Conservation (phyloP, 495 filamentous ascomycete genomes). For the Hyaloscypha bicolor region DNA sequence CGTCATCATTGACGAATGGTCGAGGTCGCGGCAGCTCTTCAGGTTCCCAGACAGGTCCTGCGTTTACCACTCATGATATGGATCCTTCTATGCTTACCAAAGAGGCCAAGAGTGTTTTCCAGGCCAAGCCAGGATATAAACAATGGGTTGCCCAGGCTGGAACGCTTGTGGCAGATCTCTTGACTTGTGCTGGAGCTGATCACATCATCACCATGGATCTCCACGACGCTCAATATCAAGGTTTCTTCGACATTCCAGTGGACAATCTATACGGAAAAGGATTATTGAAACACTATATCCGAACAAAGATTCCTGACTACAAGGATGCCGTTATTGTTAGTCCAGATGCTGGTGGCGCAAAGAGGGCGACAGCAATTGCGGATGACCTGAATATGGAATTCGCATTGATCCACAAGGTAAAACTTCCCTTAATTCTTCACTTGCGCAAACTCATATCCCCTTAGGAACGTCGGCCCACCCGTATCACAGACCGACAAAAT, state of each 20-base stretch:
- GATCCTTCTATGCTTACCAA: slow-evolving; percentile 52
- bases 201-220: slow-evolving; percentile 98
- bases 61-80: slow-evolving; percentile 58
- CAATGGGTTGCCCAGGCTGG: slow-evolving; percentile 99
- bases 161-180: slow-evolving; percentile 88
- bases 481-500: slow-evolving; percentile 90
- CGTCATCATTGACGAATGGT: slow-evolving; percentile 44
- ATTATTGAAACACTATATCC: slow-evolving; percentile 86
- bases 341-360: slow-evolving; percentile 95
- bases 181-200: slow-evolving; percentile 95
- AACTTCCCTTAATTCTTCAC: slow-evolving; percentile 32
- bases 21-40: slow-evolving; percentile 27
- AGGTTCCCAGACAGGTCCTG: slow-evolving; percentile 24
- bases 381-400: slow-evolving; percentile 91
- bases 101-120: slow-evolving; percentile 58
- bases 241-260: slow-evolving; percentile 97
- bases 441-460: slow-evolving; percentile 40
- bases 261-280: slow-evolving; percentile 94
- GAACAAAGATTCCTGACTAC: slow-evolving; percentile 82
- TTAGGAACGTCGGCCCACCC: slow-evolving; percentile 95
- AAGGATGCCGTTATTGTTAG: slow-evolving; percentile 91
- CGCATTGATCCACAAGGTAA: slow-evolving; percentile 96
- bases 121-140: slow-evolving; percentile 89
- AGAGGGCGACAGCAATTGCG: slow-evolving; percentile 95
- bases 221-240: slow-evolving; percentile 97